These are phyloP conservation scores for Coleophoma cylindrospora DNA, from an alignment of 2,329 filamentous ascomycete genomes.

Conservation along the genomic window DNA sequence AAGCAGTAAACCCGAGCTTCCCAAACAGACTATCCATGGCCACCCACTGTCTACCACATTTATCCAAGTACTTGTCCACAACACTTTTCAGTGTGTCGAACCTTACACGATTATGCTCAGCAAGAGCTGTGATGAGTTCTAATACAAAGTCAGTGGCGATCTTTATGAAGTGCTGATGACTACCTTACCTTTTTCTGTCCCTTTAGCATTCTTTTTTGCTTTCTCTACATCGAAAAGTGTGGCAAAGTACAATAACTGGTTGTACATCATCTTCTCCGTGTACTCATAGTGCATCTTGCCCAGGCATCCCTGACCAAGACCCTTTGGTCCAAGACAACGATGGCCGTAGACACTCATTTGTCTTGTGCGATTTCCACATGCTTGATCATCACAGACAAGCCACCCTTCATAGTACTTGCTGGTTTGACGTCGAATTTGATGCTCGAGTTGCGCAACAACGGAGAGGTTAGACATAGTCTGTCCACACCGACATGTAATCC, in stretches of 20 bases:
- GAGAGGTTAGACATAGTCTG: constrained; percentile 62
- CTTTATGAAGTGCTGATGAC: neutral
- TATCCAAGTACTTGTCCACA: constrained; percentile 80
- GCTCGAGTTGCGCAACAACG: constrained; percentile 81
- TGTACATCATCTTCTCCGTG: constrained; percentile 86
- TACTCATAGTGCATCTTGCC: constrained; percentile 88
- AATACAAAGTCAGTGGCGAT: constrained; percentile 16
- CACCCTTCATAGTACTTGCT: constrained; percentile 88
- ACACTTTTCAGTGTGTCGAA: constrained; percentile 73
- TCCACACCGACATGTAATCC: constrained; percentile 71
- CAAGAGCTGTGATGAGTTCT: constrained; percentile 58
- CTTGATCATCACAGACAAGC: constrained; percentile 84
- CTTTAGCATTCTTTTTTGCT: constrained; percentile 49
- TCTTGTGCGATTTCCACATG: constrained; percentile 80
- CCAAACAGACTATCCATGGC: constrained; percentile 87
- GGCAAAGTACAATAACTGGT: constrained; percentile 86
- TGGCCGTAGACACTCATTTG: constrained; percentile 92
- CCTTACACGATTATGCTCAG: constrained; percentile 74
- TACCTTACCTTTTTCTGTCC: constrained; percentile 36
- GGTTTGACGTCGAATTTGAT: constrained; percentile 72
- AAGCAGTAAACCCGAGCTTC: constrained; percentile 48
- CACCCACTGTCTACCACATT: constrained; percentile 89
- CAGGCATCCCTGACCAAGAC: constrained; percentile 76
- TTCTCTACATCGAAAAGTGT: constrained; percentile 87
- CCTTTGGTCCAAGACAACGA: constrained; percentile 81